Evolutionary conservation across 2,329 filamentous ascomycete genomes (phyloP), one percentile per base, ranked within the genome.

Genomic region (Anisogramma anomala): DNA sequence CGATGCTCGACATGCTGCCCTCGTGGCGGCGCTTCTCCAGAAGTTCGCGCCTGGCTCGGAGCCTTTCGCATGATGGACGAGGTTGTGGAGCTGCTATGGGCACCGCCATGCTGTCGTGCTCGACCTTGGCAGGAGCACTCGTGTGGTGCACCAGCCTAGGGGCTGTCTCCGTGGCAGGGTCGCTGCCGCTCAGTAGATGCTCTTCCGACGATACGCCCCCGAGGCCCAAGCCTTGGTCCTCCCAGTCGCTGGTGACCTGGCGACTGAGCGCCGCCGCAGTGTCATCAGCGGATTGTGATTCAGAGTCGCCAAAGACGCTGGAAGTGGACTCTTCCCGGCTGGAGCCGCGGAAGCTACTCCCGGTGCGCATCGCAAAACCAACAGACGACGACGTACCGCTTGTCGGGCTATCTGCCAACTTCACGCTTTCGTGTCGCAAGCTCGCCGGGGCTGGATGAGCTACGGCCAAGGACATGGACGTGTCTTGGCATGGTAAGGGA

Each of bases 241-340:
- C 78, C 84, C 84, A 91, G 25, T 94, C 85, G 30, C 82, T 81
- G 0, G 75, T 77, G 13, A 75, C 68, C 54, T 84, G 84, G 39
- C 83, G 77, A 52, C 77, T 82, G 45, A 89, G 74, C 28, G 84
- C 75, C 9, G 88, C 73, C 7, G 85, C 78, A 26, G 85, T 67
- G 41, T 94, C 86, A 39, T 94, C 87, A 6, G 79, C 77, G 26
- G 76, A 79, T 33, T 81, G 76, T 10, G 82, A 83, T 50, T 94
- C 86, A 5, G 80, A 77, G 53, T 95, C 89, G 3, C 86, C 87
- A 61, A 89, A 91, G 36, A 91, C 74, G 55, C 85, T 88, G 8
- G 84, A 83, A 43, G 95, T 82, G 0, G 89, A 95, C 55, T 94
- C 86, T 53, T 87, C 85, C 26, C 87, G 74, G 54, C 84, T 93